Percentiles rank a stretch among this genome's conserved stretches.
These are phyloP conservation scores for Penstemon barbatus DNA, from an alignment of 257 asterid species.

Conservation along the genomic window DNA sequence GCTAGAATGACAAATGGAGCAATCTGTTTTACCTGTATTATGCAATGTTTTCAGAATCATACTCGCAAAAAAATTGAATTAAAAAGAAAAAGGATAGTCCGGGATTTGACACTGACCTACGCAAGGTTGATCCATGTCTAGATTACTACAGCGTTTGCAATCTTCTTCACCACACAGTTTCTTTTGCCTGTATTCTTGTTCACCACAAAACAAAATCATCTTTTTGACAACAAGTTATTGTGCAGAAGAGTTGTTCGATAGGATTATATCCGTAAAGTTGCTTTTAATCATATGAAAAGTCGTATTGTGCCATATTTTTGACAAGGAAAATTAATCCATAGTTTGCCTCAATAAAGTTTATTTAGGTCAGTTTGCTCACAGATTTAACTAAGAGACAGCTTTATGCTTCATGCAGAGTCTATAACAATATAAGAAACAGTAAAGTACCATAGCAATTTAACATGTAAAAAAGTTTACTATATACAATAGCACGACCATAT, in stretches of 20 bases:
- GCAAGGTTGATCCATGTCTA: conserved; percentile 67
- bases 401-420: too few species aligned
- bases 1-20: conserved; percentile 76
- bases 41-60: background rate
- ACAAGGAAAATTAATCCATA: too few species aligned
- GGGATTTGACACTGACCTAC: conserved; percentile 45
- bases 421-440: too few species aligned
- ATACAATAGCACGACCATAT: too few species aligned
- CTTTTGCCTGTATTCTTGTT: conserved; percentile 59
- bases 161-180: conserved; percentile 89
- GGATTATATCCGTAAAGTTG: background rate
- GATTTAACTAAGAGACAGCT: too few species aligned
- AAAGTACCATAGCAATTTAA: too few species aligned
- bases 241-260: background rate
- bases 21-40: conserved; percentile 78
- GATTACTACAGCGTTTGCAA: conserved; percentile 73
- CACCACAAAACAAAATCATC: conserved; percentile 15
- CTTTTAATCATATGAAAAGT: background rate
- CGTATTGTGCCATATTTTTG: too few species aligned
- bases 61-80: background rate
- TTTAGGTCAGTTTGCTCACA: too few species aligned
- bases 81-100: background rate
- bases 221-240: background rate
- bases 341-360: background rate
- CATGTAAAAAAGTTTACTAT: too few species aligned